phyloP scores from a whole-genome alignment of 2,329 filamentous ascomycete species.

The Dactylonectria estremocensis region DNA sequence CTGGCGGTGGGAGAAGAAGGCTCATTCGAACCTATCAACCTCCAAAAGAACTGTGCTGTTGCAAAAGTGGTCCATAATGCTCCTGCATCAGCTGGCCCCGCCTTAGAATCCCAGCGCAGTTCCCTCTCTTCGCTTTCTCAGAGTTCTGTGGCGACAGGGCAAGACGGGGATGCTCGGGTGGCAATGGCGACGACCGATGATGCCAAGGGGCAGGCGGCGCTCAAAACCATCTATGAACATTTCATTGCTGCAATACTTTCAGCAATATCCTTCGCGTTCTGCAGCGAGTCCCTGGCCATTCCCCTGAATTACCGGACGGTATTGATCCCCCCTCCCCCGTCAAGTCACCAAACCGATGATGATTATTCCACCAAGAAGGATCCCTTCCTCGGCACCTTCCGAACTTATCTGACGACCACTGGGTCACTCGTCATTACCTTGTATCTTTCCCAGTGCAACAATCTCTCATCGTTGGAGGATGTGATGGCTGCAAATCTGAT shows the following conservation, averaged over 20 bases:
- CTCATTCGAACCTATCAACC: conserved; percentile 63
- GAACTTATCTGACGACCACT: conserved; percentile 69
- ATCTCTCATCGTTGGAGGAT: conserved; percentile 64
- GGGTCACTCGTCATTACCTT: conserved; percentile 68
- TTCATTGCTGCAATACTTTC: conserved; percentile 69
- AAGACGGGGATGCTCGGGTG: conserved; percentile 49
- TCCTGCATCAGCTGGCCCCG: conserved; percentile 59
- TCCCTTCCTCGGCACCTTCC: conserved; percentile 64
- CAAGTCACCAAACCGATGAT: conserved; percentile 35
- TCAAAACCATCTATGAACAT: conserved; percentile 66
- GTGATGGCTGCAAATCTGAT: conserved; percentile 57
- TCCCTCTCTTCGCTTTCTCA: conserved; percentile 40
- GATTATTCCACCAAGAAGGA: conserved; percentile 36
- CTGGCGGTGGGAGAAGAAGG: conserved; percentile 66
- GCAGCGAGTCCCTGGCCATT: conserved; percentile 63
- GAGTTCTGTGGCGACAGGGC: conserved; percentile 22
- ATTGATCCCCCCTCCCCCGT: conserved; percentile 57
- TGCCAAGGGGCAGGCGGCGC: conserved; percentile 42
- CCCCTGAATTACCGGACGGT: conserved; percentile 69
- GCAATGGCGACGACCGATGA: conserved; percentile 49
- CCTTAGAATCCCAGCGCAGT: conserved; percentile 55
- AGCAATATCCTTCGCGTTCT: conserved; percentile 66
- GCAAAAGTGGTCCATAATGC: conserved; percentile 60
- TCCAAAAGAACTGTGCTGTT: conserved; percentile 62
- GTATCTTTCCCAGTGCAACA: conserved; percentile 63